A percentile compares a stretch with the other conserved stretches of the same genome.
Evolutionary conservation across 352 stramenopile genomes (phyloP).

Genomic region (Globisporangium alternatum): DNA sequence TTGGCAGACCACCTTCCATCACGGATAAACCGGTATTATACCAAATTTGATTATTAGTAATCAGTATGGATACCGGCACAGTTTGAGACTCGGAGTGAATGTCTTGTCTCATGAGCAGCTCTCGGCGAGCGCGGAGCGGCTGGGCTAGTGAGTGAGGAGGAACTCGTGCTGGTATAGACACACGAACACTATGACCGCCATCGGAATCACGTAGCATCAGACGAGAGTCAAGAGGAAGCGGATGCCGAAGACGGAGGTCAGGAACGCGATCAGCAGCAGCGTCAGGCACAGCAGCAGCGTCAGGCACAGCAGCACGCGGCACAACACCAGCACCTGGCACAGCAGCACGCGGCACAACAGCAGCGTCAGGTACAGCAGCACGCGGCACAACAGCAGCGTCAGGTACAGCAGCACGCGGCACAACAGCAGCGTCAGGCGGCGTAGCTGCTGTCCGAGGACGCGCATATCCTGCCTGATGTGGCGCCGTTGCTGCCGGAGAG

Average conservation of each 20-base stretch:
- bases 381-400: slow-evolving; percentile 9
- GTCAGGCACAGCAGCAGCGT: slow-evolving; percentile 15
- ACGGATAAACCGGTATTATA: too few relatives aligned
- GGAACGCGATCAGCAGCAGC: slow-evolving; percentile 47
- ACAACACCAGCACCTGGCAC: too few relatives aligned
- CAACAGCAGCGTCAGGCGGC: slow-evolving; percentile 2
- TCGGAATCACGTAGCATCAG: slow-evolving; percentile 28
- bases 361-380: slow-evolving; percentile 22
- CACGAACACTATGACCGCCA: not conserved
- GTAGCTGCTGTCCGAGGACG: not conserved
- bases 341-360: too few relatives aligned
- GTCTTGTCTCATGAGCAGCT: not conserved
- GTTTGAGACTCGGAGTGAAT: not conserved
- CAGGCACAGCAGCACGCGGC: slow-evolving; percentile 35
- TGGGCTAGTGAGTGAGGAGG: too few relatives aligned
- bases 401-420: slow-evolving; percentile 15
- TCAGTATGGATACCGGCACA: too few relatives aligned
- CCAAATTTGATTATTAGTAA: too few relatives aligned
- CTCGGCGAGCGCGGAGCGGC: too few relatives aligned
- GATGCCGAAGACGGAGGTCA: slow-evolving; percentile 57
- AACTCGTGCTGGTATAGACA: not conserved
- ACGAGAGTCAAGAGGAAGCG: slow-evolving; percentile 27
- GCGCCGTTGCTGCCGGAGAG: slow-evolving; percentile 22
- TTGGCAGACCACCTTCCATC: too few relatives aligned
- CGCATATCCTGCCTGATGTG: not conserved